Percentiles rank a stretch among this genome's conserved stretches.
Evolutionary conservation across 2,329 filamentous ascomycete genomes (phyloP).

Genomic region (Drechslerella dactyloides): DNA sequence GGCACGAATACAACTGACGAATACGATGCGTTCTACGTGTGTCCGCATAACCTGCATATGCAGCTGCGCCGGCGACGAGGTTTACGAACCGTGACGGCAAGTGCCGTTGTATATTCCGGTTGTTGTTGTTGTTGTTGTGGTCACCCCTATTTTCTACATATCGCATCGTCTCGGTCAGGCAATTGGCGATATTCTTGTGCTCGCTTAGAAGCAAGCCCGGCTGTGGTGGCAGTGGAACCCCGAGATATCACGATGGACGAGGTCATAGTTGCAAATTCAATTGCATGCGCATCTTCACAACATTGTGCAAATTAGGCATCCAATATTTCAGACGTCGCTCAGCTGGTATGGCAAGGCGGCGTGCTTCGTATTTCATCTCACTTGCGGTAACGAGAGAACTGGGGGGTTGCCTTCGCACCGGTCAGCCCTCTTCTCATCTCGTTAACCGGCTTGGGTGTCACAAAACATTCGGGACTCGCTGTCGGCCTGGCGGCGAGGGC

Average conservation of each 20-base stretch:
- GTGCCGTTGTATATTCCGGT: background rate
- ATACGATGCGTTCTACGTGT: too few relatives aligned
- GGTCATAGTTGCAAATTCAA: too few relatives aligned
- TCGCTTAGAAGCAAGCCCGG: slow-evolving; percentile 44
- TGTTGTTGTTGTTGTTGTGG: background rate
- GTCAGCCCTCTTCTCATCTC: background rate
- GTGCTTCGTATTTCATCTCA: slow-evolving; percentile 1
- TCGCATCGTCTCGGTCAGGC: slow-evolving; percentile 1
- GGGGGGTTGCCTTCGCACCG: too few relatives aligned
- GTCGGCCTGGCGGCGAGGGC: background rate
- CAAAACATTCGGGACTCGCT: background rate
- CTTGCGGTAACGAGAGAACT: background rate
- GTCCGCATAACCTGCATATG: too few relatives aligned
- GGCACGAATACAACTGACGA: too few relatives aligned
- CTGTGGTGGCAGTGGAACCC: slow-evolving; percentile 47
- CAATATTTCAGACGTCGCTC: background rate
- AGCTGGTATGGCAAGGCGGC: background rate
- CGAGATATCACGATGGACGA: slow-evolving; percentile 24
- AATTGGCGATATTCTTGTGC: slow-evolving; percentile 4
- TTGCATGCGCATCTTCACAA: background rate
- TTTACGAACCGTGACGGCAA: too few relatives aligned
- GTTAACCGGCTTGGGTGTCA: slow-evolving; percentile 3
- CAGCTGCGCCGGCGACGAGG: too few relatives aligned
- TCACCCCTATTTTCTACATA: slow-evolving; percentile 24
- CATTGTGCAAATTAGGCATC: slow-evolving; percentile 5